Evolutionary conservation across 495 filamentous ascomycete genomes (phyloP).

Genomic region (Aspergillus mulundensis): DNA sequence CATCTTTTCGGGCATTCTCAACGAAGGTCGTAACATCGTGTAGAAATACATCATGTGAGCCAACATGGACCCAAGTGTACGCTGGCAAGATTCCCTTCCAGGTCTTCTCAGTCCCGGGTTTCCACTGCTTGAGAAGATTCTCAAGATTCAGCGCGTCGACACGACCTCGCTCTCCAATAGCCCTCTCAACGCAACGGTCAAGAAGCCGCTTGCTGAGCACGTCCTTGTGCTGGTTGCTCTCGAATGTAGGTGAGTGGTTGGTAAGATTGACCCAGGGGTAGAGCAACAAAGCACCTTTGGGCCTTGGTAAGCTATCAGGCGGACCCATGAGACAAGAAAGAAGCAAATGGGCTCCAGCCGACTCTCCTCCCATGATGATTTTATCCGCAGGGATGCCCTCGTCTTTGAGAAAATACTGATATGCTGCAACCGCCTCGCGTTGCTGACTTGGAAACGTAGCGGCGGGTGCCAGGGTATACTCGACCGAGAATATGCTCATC

Average conservation of each 20-base stretch:
- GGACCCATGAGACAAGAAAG: background rate
- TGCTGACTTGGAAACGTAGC: background rate
- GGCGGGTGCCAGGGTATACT: background rate
- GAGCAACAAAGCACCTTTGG: background rate
- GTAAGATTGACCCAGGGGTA: background rate
- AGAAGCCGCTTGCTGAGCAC: constrained; percentile 5
- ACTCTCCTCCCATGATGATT: background rate
- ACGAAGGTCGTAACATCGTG: background rate
- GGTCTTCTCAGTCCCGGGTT: too few relatives aligned
- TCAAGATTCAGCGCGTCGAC: background rate
- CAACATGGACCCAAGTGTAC: background rate
- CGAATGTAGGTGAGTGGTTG: background rate
- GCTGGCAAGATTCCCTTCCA: background rate
- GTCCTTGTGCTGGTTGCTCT: background rate
- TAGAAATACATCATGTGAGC: background rate
- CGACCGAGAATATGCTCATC: background rate
- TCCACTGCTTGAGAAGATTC: background rate
- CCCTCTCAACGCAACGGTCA: background rate
- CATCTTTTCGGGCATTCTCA: background rate
- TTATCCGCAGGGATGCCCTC: background rate
- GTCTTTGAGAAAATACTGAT: background rate
- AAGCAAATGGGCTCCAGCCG: background rate
- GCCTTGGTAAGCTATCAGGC: background rate
- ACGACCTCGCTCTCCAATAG: background rate
- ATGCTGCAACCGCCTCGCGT: background rate